Conservation (phyloP, 2,329 filamentous ascomycete genomes). For the Lachnellula occidentalis region DNA sequence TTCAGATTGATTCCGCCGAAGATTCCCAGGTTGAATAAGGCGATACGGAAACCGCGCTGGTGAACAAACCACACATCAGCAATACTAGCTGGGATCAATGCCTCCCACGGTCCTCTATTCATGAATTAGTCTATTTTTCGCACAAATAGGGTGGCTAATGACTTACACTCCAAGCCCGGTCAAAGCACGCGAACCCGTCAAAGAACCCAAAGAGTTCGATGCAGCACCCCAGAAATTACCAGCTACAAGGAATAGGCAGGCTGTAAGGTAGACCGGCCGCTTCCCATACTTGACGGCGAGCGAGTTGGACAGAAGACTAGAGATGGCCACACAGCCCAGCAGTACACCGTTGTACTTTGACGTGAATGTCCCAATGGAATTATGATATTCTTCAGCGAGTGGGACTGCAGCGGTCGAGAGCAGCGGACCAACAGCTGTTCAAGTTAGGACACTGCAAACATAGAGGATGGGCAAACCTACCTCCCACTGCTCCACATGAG, state of each 20-base stretch:
- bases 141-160: no score
- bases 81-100: constrained; percentile 32
- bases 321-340: constrained; percentile 33
- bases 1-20: constrained; percentile 39
- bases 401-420: constrained; percentile 33
- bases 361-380: background rate
- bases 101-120: constrained; percentile 9
- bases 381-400: constrained; percentile 21
- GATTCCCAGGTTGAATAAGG: constrained; percentile 38
- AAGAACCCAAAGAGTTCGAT: constrained; percentile 13
- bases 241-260: constrained; percentile 29
- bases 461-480: constrained; percentile 21
- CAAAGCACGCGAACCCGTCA: constrained; percentile 29
- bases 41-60: constrained; percentile 36
- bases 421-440: constrained; percentile 34
- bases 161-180: no score
- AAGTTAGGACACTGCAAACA: background rate
- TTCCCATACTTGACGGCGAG: constrained; percentile 30
- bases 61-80: constrained; percentile 40
- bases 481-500: constrained; percentile 37
- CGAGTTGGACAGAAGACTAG: constrained; percentile 36
- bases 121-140: no score
- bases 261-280: constrained; percentile 28
- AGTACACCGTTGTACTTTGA: constrained; percentile 19
- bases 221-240: constrained; percentile 33